A percentile compares a stretch with the other conserved stretches of the same genome.
phyloP scores from a whole-genome alignment of 1,139 yeast species.

The Kluyveromyces marxianus region DNA sequence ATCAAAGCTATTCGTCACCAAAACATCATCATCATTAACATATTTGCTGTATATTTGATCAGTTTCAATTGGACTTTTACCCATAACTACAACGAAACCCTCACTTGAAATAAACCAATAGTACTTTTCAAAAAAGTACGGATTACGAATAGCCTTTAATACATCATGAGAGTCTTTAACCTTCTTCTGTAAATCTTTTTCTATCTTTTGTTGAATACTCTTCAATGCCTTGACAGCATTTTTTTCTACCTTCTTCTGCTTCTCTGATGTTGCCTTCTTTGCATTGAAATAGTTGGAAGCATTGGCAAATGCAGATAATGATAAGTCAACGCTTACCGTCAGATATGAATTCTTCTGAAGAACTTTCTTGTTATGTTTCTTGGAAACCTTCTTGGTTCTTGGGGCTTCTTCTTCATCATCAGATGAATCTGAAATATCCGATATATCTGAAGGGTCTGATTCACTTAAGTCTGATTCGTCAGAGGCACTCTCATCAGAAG shows the following conservation, averaged over 20 bases:
- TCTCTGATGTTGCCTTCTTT: constrained; percentile 67
- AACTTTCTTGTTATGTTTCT: constrained; percentile 14
- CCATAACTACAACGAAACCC: constrained; percentile 80
- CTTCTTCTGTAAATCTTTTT: constrained; percentile 59
- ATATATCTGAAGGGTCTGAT: constrained; percentile 10
- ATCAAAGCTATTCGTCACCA: constrained; percentile 73
- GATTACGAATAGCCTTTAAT: constrained; percentile 58
- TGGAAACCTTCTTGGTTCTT: constrained; percentile 13
- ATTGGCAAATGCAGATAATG: constrained; percentile 78
- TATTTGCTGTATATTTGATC: constrained; percentile 77
- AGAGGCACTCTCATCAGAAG: constrained; percentile 29
- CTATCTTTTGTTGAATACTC: constrained; percentile 76
- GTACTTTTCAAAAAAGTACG: constrained; percentile 90
- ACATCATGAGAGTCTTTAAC: constrained; percentile 59
- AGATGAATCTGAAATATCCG: constrained; percentile 8
- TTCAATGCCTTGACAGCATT: constrained; percentile 73
- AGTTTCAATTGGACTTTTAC: constrained; percentile 77
- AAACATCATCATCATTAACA: constrained; percentile 60
- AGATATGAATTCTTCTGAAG: constrained; percentile 29
- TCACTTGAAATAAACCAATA: constrained; percentile 89
- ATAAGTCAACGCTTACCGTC: constrained; percentile 60
- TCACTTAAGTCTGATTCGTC: constrained; percentile 10
- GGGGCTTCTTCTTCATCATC: constrained; percentile 12
- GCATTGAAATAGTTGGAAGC: constrained; percentile 80
- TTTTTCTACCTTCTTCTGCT: constrained; percentile 74